A percentile compares a stretch with the other conserved stretches of the same genome.
These are phyloP conservation scores for Yamagishiella unicocca DNA, from an alignment of 139 green algal species.

Conservation along the genomic window DNA sequence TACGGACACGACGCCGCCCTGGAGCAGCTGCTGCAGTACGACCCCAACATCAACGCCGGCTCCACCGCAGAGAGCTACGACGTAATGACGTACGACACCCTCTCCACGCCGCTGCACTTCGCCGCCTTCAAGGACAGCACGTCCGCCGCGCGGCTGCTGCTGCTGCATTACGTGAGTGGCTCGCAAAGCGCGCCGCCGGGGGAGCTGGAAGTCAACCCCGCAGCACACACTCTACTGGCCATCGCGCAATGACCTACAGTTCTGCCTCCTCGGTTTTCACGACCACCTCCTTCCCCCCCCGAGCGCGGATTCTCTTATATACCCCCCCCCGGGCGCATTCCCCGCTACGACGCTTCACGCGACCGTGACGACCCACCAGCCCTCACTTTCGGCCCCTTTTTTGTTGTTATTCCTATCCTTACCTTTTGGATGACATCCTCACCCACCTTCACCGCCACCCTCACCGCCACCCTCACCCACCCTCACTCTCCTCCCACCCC, in stretches of 20 bases:
- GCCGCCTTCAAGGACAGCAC: slow-evolving; percentile 1
- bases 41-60: slow-evolving; percentile 29
- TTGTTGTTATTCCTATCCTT: background rate
- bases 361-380: too few relatives aligned
- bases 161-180: slow-evolving; percentile 25
- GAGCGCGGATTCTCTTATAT: too few relatives aligned
- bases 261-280: too few relatives aligned
- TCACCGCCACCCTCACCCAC: background rate
- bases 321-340: too few relatives aligned
- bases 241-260: too few relatives aligned
- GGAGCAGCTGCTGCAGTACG: background rate
- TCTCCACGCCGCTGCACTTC: slow-evolving; percentile 34
- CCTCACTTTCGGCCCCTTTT: too few relatives aligned
- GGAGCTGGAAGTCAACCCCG: too few relatives aligned
- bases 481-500: background rate
- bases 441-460: too few relatives aligned
- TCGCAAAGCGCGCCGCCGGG: too few relatives aligned
- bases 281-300: too few relatives aligned
- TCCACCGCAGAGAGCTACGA: slow-evolving; percentile 24
- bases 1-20: background rate
- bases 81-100: background rate
- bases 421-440: background rate
- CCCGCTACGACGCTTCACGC: too few relatives aligned
- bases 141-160: background rate
- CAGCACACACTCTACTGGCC: too few relatives aligned